These are phyloP conservation scores for Colletotrichum tropicale DNA, from an alignment of 2,329 filamentous ascomycete genomes.

Conservation along the genomic window DNA sequence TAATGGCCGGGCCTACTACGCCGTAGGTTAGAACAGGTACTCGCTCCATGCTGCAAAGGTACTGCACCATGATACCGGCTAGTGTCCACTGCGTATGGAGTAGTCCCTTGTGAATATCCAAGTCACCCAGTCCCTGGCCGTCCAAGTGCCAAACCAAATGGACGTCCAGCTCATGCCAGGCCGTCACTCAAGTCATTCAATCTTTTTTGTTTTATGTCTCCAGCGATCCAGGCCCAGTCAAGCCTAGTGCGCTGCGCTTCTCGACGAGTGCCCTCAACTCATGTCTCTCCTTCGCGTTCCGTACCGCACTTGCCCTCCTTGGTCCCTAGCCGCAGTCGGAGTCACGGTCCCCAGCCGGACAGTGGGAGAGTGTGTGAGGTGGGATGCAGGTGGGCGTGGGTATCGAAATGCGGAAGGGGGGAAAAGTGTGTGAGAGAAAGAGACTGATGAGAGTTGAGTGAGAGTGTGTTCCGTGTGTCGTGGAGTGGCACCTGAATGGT, in stretches of 20 bases:
- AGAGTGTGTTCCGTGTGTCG: background rate
- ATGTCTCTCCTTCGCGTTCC: background rate
- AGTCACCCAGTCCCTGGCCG: too few relatives aligned
- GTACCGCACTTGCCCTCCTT: background rate
- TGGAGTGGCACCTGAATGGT: constrained; percentile 20
- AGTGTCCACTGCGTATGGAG: background rate
- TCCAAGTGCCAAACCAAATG: too few relatives aligned
- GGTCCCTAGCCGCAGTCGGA: background rate
- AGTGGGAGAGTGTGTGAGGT: background rate
- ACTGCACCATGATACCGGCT: background rate
- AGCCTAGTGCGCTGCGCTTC: too few relatives aligned
- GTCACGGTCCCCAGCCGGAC: background rate
- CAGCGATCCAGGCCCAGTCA: background rate
- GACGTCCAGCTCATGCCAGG: too few relatives aligned
- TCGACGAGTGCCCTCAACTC: too few relatives aligned
- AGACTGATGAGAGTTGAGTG: constrained; percentile 11
- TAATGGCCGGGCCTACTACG: background rate
- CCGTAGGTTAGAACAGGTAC: too few relatives aligned
- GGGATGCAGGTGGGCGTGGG: background rate
- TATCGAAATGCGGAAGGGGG: background rate
- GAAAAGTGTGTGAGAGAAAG: background rate
- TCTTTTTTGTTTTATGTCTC: too few relatives aligned
- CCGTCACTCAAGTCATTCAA: too few relatives aligned
- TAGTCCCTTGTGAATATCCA: too few relatives aligned
- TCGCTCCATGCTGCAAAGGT: too few relatives aligned